phyloP scores from a whole-genome alignment of 306 rosid genomes.

The Castanospermum australe region DNA sequence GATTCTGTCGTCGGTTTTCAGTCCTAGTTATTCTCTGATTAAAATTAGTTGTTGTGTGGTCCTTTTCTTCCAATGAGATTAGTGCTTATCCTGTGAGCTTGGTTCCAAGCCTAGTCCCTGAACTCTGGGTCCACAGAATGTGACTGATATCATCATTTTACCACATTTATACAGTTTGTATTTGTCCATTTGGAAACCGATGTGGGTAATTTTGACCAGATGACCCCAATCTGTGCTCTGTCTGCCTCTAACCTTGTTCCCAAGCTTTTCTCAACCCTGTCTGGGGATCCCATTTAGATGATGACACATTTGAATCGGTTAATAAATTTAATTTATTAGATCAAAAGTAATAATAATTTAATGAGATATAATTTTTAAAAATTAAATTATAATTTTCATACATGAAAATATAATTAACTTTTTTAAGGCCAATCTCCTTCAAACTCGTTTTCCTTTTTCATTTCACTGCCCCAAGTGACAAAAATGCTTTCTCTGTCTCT shows the following conservation, averaged over 20 bases:
- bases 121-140: constrained; percentile 34
- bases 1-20: constrained; percentile 41
- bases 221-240: neutral
- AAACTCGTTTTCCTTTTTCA: no score
- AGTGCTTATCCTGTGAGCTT: constrained; percentile 45
- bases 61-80: constrained; percentile 34
- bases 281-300: constrained; percentile 17
- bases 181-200: constrained; percentile 20
- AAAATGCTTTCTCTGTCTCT: no score
- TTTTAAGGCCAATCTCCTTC: no score
- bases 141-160: constrained; percentile 19
- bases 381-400: no score
- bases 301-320: neutral
- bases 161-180: neutral
- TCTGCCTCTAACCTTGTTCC: constrained; percentile 7
- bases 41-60: constrained; percentile 29
- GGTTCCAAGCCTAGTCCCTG: constrained; percentile 30
- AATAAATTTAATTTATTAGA: no score
- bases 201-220: constrained; percentile 32
- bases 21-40: constrained; percentile 27
- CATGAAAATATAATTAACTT: no score
- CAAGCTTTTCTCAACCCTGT: neutral
- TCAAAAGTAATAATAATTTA: no score
- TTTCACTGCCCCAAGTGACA: no score
- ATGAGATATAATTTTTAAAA: no score